Conservation (phyloP, 2,329 filamentous ascomycete genomes). For the Colletotrichum tabaci region DNA sequence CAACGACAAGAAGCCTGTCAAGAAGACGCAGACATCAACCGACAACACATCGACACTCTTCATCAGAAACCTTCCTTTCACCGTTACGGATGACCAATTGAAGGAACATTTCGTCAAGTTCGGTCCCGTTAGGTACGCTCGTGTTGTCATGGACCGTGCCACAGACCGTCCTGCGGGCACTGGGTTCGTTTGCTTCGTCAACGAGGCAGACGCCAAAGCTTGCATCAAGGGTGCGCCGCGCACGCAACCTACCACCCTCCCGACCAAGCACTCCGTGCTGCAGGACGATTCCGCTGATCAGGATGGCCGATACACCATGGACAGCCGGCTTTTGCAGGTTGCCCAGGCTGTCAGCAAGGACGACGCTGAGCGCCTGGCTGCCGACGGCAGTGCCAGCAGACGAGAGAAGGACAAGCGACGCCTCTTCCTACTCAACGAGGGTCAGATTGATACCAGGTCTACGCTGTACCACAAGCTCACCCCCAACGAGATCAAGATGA, state of each 20-base stretch:
- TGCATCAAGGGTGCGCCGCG: slow-evolving; percentile 85
- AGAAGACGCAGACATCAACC: slow-evolving; percentile 56
- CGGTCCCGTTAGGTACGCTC: slow-evolving; percentile 89
- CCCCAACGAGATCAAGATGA: slow-evolving; percentile 86
- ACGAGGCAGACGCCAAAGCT: slow-evolving; percentile 78
- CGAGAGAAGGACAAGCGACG: slow-evolving; percentile 90
- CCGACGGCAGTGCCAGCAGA: slow-evolving; percentile 75
- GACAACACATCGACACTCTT: slow-evolving; percentile 87
- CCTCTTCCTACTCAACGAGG: slow-evolving; percentile 90
- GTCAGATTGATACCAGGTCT: slow-evolving; percentile 83
- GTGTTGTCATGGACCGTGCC: slow-evolving; percentile 88
- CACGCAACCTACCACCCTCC: slow-evolving; percentile 61
- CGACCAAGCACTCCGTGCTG: slow-evolving; percentile 81
- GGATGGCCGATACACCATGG: slow-evolving; percentile 88
- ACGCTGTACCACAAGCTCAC: slow-evolving; percentile 83
- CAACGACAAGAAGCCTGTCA: slow-evolving; percentile 51
- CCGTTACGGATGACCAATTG: slow-evolving; percentile 84
- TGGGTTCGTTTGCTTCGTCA: slow-evolving; percentile 94
- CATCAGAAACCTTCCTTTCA: slow-evolving; percentile 94
- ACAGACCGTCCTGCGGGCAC: slow-evolving; percentile 93
- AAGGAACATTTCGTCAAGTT: slow-evolving; percentile 91
- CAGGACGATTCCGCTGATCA: slow-evolving; percentile 89
- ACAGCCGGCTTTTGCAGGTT: slow-evolving; percentile 89
- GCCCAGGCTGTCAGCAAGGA: slow-evolving; percentile 87
- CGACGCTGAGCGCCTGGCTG: slow-evolving; percentile 82